Percentiles rank a stretch among this genome's conserved stretches.
Conservation (phyloP, 257 asterid species). For the Agastache rugosa region DNA sequence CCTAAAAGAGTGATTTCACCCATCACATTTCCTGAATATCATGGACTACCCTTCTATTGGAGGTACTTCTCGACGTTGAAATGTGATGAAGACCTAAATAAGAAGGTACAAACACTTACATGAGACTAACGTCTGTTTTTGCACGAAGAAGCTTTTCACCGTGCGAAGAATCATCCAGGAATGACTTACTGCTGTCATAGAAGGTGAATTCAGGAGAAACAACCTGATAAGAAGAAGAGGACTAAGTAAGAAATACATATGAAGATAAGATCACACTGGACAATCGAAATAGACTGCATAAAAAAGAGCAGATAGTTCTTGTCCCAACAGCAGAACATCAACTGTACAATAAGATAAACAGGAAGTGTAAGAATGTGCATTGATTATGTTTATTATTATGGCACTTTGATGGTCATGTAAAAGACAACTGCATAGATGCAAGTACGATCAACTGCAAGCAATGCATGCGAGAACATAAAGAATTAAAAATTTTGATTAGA, state of each 20-base stretch:
- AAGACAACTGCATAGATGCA: constrained; percentile 1
- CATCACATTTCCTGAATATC: constrained; percentile 9
- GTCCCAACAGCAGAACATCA: constrained; percentile 19
- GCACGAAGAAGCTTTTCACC: constrained; percentile 99
- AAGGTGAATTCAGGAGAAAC: constrained; percentile 98
- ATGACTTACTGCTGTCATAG: constrained; percentile 86
- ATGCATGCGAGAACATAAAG: constrained; percentile 14
- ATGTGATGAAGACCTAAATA: constrained; percentile 27
- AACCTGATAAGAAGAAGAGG: constrained; percentile 60
- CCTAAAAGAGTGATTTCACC: constrained; percentile 6
- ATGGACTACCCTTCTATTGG: constrained; percentile 6
- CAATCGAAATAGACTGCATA: constrained; percentile 15
- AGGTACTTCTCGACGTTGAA: constrained; percentile 18
- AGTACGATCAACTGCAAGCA: constrained; percentile 17
- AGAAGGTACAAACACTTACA: constrained; percentile 61
- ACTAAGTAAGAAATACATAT: constrained; percentile 33
- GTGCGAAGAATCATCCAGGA: constrained; percentile 80
- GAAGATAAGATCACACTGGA: constrained; percentile 14
- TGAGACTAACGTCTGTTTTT: constrained; percentile 92
- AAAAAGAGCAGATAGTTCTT: constrained; percentile 2
- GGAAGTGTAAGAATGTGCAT: constrained; percentile 1
- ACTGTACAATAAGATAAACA: background rate
- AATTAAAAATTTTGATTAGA: background rate
- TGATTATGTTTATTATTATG: constrained; percentile 1
- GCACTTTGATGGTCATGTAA: constrained; percentile 8